Percentiles rank a stretch among this genome's conserved stretches.
Conservation (phyloP, 257 asterid species). For the Capsicum baccatum region DNA sequence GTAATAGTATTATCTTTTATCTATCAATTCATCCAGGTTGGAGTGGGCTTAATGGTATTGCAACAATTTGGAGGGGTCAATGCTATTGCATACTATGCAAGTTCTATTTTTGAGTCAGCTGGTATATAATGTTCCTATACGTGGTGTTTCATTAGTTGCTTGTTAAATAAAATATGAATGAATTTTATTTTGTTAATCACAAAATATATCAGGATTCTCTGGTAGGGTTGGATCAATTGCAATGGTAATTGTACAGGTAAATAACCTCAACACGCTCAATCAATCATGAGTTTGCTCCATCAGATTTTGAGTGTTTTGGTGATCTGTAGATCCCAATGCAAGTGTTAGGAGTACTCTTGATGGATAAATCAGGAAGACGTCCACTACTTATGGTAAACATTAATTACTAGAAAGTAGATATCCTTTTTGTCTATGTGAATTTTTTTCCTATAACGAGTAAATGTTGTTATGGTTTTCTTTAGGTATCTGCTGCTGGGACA, state of each 20-base stretch:
- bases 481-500: conserved; percentile 79
- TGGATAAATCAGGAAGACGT: conserved; percentile 86
- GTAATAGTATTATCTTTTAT: not conserved
- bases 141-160: conserved; percentile 16
- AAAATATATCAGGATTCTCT: conserved; percentile 64
- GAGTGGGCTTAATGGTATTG: conserved; percentile 91
- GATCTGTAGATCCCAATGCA: conserved; percentile 78
- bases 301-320: not conserved
- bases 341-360: conserved; percentile 66
- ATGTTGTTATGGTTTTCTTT: conserved; percentile 31
- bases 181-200: not conserved
- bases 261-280: not conserved
- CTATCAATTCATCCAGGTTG: conserved; percentile 56
- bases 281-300: not conserved
- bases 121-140: conserved; percentile 46
- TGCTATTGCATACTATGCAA: conserved; percentile 87
- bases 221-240: conserved; percentile 71
- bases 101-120: conserved; percentile 80
- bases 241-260: conserved; percentile 85
- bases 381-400: conserved; percentile 68
- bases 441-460: not conserved
- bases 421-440: not conserved
- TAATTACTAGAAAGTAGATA: not conserved
- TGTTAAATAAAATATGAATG: not conserved
- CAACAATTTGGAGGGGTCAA: conserved; percentile 93